phyloP scores from a whole-genome alignment of 73 alveolate genomes.

The Tetrahymena malaccensis region DNA sequence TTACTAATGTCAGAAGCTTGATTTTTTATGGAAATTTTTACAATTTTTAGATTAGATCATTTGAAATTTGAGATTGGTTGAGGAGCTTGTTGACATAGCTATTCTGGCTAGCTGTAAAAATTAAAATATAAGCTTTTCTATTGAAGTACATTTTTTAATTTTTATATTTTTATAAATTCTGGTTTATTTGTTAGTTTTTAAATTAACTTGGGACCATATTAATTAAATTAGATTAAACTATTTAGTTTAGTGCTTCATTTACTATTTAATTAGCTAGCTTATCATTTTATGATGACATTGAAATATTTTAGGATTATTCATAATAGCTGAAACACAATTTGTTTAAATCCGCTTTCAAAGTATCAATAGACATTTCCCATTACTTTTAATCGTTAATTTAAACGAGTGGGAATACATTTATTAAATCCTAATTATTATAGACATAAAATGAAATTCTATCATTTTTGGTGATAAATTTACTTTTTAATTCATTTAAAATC shows the following conservation, averaged over 20 bases:
- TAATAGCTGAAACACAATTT: neutral
- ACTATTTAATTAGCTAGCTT: neutral
- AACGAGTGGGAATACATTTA: neutral
- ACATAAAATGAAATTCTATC: neutral
- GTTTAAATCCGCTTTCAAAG: neutral
- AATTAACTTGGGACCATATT: neutral
- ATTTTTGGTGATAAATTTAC: neutral
- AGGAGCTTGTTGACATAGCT: neutral
- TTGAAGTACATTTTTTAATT: no score
- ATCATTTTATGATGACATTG: neutral
- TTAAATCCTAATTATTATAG: neutral
- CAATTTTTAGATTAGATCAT: neutral
- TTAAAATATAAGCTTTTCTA: neutral
- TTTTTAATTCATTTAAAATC: neutral
- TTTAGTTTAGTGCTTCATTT: neutral
- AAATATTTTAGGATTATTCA: neutral
- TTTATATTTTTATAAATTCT: no score
- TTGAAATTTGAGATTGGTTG: neutral
- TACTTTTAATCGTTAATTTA: neutral
- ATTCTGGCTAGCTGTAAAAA: neutral
- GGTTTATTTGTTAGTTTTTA: no score
- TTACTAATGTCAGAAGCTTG: neutral
- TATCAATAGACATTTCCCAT: neutral
- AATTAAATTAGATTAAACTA: neutral
- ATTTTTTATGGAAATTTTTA: neutral